Evolutionary conservation across 805 yeast species (phyloP), one percentile per base, ranked within the genome.

Genomic region (Dipodascus albidus): DNA sequence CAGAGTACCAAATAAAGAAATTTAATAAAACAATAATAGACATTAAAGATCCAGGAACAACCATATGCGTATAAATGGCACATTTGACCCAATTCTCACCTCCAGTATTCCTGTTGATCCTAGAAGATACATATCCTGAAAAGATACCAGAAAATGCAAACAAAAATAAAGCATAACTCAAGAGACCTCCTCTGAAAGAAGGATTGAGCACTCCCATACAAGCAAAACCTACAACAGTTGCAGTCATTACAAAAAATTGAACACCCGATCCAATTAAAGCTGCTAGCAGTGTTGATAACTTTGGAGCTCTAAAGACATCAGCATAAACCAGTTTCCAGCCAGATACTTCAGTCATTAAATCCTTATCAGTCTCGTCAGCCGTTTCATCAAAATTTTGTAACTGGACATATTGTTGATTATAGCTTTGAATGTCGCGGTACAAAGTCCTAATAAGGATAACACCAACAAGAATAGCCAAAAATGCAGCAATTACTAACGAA

Each of bases 121-220:
- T 75, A 15, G 85, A 75, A 47, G 93, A 87, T 3, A 80, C 70
- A 64, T 78, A 86, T 0, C 96, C 88, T 1, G 95, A 82, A 53
- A 84, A 75, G 33, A 82, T 75, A 0, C 93, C 95, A 21, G 91
- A 87, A 24, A 78, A 64, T 2, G 84, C 77, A 60, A 87, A 81
- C 55, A 81, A 71, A 2, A 77, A 63, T 22, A 85, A 61, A 0
- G 88, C 79, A 50, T 82, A 72, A 6, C 86, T 75, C 52, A 85
- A 64, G 4, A 84, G 76, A 15, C 87, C 81, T 44, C 87, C 87
- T 54, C 85, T 78, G 53, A 81, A 79, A 59, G 80, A 77, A 54
- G 84, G 87, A 55, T 83, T 79, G 44, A 83, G 71, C 2, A 79
- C 67, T 23, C 82, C 80, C 9, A 65, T 35, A 6, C 81, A 73